phyloP scores from a whole-genome alignment of 2,329 filamentous ascomycete species.

The Aspergillus uvarum region DNA sequence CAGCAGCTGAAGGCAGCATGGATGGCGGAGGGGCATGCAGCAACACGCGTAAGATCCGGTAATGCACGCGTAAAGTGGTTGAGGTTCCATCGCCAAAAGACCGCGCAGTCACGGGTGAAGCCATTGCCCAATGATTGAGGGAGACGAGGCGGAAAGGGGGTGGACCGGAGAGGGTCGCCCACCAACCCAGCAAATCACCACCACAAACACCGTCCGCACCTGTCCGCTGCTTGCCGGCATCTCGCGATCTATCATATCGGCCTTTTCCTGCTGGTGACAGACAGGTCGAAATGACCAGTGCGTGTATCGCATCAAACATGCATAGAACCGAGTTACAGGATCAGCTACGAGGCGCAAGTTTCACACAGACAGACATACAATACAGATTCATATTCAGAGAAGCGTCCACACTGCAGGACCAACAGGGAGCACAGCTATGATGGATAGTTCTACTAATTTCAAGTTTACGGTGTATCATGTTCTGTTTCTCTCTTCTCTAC shows the following conservation, averaged over 20 bases:
- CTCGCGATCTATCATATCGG: background rate
- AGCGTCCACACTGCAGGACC: too few species aligned
- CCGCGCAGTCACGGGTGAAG: constrained; percentile 37
- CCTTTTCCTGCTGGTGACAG: background rate
- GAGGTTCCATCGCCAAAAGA: constrained; percentile 35
- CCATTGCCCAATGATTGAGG: constrained; percentile 22
- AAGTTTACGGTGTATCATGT: background rate
- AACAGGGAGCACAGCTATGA: too few species aligned
- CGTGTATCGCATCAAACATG: background rate
- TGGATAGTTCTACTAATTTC: too few species aligned
- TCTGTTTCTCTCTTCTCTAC: constrained; percentile 38
- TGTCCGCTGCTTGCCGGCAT: background rate
- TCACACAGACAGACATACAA: too few species aligned
- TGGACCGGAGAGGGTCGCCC: background rate
- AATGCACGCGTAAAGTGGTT: constrained; percentile 35
- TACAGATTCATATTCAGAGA: too few species aligned
- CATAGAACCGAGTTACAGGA: too few species aligned
- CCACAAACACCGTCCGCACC: background rate
- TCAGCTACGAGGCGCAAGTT: too few species aligned
- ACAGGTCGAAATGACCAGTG: background rate
- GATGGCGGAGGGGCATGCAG: constrained; percentile 21
- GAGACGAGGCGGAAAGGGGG: background rate
- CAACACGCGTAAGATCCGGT: constrained; percentile 29
- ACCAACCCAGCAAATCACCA: background rate
- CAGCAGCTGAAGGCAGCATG: background rate